These are phyloP conservation scores for Epicoccum sorghinum DNA, from an alignment of 2,329 filamentous ascomycete species.

Conservation along the genomic window DNA sequence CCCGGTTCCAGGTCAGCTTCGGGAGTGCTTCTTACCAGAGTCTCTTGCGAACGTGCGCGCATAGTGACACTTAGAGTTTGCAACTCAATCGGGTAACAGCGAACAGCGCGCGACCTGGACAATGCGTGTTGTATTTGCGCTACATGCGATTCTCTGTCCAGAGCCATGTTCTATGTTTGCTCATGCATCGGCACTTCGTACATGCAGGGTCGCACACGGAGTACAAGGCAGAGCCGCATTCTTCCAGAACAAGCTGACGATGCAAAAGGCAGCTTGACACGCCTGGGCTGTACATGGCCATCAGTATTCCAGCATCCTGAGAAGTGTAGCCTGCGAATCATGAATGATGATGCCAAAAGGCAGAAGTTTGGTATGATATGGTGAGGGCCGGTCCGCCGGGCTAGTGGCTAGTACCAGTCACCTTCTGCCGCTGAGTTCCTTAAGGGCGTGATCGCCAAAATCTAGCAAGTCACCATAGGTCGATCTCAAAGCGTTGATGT, in stretches of 20 bases:
- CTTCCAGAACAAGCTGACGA: background rate
- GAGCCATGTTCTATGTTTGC: background rate
- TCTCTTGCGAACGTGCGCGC: background rate
- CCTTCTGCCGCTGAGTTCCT: too few relatives aligned
- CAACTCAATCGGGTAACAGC: background rate
- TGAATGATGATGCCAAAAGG: background rate
- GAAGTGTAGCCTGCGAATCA: too few relatives aligned
- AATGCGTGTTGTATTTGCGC: background rate
- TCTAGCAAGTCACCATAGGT: too few relatives aligned
- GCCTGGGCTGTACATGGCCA: too few relatives aligned
- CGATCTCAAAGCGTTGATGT: too few relatives aligned
- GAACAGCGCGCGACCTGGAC: background rate
- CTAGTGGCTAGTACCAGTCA: background rate
- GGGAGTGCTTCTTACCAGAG: too few relatives aligned
- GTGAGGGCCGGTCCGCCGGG: constrained; percentile 5
- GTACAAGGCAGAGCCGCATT: constrained; percentile 13
- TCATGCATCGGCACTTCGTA: background rate
- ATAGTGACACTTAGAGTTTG: background rate
- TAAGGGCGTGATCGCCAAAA: too few relatives aligned
- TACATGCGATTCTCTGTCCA: background rate
- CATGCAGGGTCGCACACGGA: constrained; percentile 12
- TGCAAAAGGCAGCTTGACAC: background rate
- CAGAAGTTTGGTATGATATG: background rate
- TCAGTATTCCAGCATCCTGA: too few relatives aligned
- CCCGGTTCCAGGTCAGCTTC: background rate